Percentiles rank a stretch among this genome's conserved stretches.
phyloP scores from a whole-genome alignment of 768 basidiomycete species.

The Rhodocollybia butyracea region DNA sequence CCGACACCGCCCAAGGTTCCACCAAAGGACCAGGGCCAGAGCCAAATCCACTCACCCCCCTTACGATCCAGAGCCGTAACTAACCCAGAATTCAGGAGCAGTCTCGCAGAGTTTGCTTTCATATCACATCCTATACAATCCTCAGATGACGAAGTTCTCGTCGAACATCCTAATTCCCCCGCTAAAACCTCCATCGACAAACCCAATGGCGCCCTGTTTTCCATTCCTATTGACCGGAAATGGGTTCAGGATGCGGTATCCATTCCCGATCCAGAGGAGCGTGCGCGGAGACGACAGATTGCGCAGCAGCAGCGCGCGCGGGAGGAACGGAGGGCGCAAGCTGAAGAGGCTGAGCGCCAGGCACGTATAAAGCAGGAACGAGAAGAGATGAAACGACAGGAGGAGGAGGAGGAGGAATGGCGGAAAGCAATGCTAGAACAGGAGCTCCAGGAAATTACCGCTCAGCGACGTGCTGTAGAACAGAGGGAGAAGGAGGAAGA shows the following conservation, averaged over 20 bases:
- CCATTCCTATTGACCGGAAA: constrained; percentile 31
- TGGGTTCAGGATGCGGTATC: constrained; percentile 28
- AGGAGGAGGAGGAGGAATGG: constrained; percentile 41
- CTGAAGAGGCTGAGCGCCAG: constrained; percentile 44
- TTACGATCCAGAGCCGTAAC: constrained; percentile 3
- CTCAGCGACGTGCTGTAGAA: constrained; percentile 35
- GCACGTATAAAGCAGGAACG: constrained; percentile 37
- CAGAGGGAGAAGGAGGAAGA: constrained; percentile 43
- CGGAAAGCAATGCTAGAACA: constrained; percentile 36
- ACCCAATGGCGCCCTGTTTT: constrained; percentile 10
- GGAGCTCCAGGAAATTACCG: constrained; percentile 35
- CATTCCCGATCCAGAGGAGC: constrained; percentile 19
- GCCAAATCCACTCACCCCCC: constrained; percentile 7
- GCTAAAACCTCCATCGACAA: constrained; percentile 9
- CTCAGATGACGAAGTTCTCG: constrained; percentile 27
- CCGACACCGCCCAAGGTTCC: constrained; percentile 10
- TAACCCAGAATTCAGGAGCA: constrained; percentile 19
- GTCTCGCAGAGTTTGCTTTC: constrained; percentile 39
- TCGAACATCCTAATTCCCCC: constrained; percentile 15
- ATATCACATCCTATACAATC: constrained; percentile 29
- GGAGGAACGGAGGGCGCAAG: constrained; percentile 40
- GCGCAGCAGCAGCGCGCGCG: constrained; percentile 28
- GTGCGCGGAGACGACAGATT: constrained; percentile 20
- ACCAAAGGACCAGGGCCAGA: constrained; percentile 2
- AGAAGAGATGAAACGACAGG: constrained; percentile 37